Conservation (phyloP, 495 filamentous ascomycete species). For the Amphirosellinia nigrospora region DNA sequence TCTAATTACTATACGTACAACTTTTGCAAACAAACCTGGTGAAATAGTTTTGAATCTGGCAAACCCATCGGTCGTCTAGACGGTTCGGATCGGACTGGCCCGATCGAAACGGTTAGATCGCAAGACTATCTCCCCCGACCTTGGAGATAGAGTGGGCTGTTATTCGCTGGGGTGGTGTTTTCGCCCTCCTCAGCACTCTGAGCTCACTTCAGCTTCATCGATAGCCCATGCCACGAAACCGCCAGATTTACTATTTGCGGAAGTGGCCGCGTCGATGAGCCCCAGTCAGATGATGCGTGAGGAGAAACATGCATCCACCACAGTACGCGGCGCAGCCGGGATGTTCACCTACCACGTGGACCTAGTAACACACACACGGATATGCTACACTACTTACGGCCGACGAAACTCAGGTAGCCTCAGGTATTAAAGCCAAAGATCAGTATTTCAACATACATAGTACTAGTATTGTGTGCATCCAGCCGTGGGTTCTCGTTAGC, state of each 20-base stretch:
- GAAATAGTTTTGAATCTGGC: background rate
- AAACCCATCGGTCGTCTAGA: background rate
- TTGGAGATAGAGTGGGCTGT: background rate
- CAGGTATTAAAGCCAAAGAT: background rate
- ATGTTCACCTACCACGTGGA: constrained; percentile 10
- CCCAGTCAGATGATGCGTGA: background rate
- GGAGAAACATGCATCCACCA: constrained; percentile 1
- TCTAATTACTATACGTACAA: constrained; percentile 9
- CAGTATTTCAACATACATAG: too few species aligned
- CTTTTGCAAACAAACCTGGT: background rate
- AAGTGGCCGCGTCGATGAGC: background rate
- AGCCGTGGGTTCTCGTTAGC: background rate
- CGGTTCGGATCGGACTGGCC: background rate
- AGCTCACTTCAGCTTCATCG: constrained; percentile 7
- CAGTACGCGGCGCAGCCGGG: background rate
- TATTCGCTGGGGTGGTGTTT: background rate
- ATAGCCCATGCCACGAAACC: background rate
- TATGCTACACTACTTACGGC: background rate
- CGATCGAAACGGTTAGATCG: background rate
- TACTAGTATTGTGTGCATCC: too few species aligned
- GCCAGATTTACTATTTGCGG: constrained; percentile 1
- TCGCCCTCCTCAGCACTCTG: background rate
- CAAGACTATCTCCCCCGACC: background rate
- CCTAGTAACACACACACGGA: background rate
- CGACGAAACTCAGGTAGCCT: background rate